Evolutionary conservation across 2,329 filamentous ascomycete genomes (phyloP), one percentile per base, ranked within the genome.

Genomic region (Colletotrichum eremochloae): DNA sequence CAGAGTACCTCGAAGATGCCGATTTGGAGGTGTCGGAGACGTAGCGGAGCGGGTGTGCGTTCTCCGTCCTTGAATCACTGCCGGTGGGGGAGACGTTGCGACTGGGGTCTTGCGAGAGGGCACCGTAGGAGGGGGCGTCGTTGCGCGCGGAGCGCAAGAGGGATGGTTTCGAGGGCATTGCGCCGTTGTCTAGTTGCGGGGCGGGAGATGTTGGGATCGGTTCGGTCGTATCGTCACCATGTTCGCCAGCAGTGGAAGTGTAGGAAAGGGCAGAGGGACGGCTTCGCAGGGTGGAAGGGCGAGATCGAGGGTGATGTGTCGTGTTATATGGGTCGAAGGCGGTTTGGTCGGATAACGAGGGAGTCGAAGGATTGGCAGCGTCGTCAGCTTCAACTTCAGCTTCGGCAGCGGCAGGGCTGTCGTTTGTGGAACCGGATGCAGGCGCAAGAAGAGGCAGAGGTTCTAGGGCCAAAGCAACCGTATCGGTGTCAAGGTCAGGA

Each of bases 61-160:
- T 77, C 12, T 76, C 78, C 29, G 77, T 77, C 67, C 75, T 76
- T 58, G 77, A 76, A 58, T 83, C 81, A 76, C 77, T 81, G 20
- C 79, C 80, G 33, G 77, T 78, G n/a, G 81, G 79, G 14, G 82
- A 82, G 42, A 76, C 77, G 55, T 82, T 80, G 68, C 79, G 79
- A 70, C 78, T 81, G 24, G 81, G 80, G 20, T 81, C 78, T 56
- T 79, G 75, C 55, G 79, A 79, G 15, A 84, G 81, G 62, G 82
- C 81, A 68, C 83, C 83, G 68, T 84, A 84, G 2, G 81, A 80
- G 24, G 79, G 79, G 36, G 79, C 75, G 53, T 80, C 78, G 56
- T 74, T 74, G 50, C 76, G 78, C 67, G 64, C 57, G 66, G 77
- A 68, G 73, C 76, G 48, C 78, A 78, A 68, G 74, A 83, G 78